These are phyloP conservation scores for Drosera spatulata DNA, from an alignment of 179 eudicot genomes.

Conservation along the genomic window DNA sequence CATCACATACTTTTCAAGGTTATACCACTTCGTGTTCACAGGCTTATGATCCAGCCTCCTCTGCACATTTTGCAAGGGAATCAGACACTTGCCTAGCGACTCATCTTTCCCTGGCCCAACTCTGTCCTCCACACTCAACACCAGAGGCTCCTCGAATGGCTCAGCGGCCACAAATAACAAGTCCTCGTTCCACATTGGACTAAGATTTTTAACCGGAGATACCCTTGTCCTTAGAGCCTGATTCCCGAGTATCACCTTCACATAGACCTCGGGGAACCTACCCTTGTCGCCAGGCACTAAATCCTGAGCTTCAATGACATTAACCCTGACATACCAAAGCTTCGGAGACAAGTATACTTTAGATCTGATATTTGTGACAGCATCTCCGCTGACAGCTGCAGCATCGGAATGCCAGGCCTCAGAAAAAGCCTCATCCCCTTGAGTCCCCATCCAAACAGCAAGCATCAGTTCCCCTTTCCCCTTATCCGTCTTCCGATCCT, in stretches of 20 bases:
- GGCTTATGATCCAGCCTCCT: constrained; percentile 61
- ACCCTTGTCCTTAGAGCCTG: constrained; percentile 23
- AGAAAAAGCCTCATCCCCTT: constrained; percentile 36
- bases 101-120: constrained; percentile 49
- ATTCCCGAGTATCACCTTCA: constrained; percentile 27
- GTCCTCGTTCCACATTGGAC: constrained; percentile 41
- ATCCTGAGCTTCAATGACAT: constrained; percentile 42
- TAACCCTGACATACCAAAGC: constrained; percentile 36
- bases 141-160: constrained; percentile 36
- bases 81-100: constrained; percentile 40
- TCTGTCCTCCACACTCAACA: constrained; percentile 28
- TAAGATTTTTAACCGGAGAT: constrained; percentile 22
- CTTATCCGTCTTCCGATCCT: constrained; percentile 28
- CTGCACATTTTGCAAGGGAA: constrained; percentile 43
- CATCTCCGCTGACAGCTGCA: constrained; percentile 29
- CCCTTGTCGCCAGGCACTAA: constrained; percentile 23
- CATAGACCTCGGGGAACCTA: constrained; percentile 31
- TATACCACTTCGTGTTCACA: constrained; percentile 65
- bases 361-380: constrained; percentile 26
- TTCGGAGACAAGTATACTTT: constrained; percentile 40
- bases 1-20: constrained; percentile 53
- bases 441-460: constrained; percentile 47
- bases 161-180: constrained; percentile 38
- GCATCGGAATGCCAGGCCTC: constrained; percentile 45
- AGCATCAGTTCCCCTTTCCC: constrained; percentile 37